A percentile compares a stretch with the other conserved stretches of the same genome.
These are phyloP conservation scores for Arabis hirsuta DNA, from an alignment of 345 rosid species.

Conservation along the genomic window DNA sequence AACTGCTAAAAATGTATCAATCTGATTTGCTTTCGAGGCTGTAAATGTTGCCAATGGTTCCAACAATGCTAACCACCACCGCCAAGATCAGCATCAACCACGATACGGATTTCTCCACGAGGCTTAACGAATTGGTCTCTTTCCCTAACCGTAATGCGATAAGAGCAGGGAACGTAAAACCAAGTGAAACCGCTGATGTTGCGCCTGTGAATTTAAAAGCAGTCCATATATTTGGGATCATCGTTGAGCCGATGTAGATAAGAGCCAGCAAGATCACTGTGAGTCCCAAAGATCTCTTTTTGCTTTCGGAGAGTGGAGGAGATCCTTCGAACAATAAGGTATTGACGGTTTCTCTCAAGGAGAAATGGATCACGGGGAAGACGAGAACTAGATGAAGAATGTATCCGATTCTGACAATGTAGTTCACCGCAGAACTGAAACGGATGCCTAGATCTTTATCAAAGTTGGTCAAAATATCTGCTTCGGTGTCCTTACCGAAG, in stretches of 20 bases:
- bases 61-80: constrained; percentile 68
- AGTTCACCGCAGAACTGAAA: constrained; percentile 80
- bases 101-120: constrained; percentile 54
- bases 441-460: constrained; percentile 84
- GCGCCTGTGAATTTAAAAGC: constrained; percentile 99
- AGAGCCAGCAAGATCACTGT: constrained; percentile 62
- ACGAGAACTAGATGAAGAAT: constrained; percentile 92
- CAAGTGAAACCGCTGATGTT: constrained; percentile 94
- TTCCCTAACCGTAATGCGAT: constrained; percentile 68
- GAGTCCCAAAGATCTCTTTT: constrained; percentile 71
- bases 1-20: constrained; percentile 27
- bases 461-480: constrained; percentile 86
- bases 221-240: constrained; percentile 96
- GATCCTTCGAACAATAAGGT: constrained; percentile 66
- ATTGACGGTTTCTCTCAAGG: constrained; percentile 85
- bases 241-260: constrained; percentile 80
- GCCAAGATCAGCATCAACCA: constrained; percentile 82
- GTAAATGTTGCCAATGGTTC: constrained; percentile 76
- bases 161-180: constrained; percentile 90
- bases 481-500: constrained; percentile 81
- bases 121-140: constrained; percentile 55
- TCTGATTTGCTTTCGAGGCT: constrained; percentile 56
- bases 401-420: constrained; percentile 86
- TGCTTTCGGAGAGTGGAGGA: constrained; percentile 78
- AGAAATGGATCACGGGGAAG: constrained; percentile 96